A percentile compares a stretch with the other conserved stretches of the same genome.
Evolutionary conservation across 495 filamentous ascomycete species (phyloP).

Genomic region (Penicilliopsis zonata): DNA sequence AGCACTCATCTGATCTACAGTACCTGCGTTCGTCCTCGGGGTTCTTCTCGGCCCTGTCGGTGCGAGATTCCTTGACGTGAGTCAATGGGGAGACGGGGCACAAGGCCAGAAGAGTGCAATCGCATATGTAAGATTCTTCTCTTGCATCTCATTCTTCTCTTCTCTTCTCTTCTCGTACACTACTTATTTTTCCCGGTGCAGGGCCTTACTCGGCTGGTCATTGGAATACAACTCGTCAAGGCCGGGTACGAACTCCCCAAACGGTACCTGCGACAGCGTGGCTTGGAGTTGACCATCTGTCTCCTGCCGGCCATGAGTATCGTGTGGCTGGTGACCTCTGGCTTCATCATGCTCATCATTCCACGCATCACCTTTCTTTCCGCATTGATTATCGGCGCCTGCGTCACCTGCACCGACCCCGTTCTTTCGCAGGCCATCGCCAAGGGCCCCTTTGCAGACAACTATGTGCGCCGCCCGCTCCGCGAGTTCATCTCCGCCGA

Average conservation of each 20-base stretch:
- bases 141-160: too few relatives aligned
- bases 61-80: slow-evolving; percentile 34
- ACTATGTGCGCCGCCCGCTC: slow-evolving; percentile 41
- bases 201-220: slow-evolving; percentile 38
- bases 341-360: slow-evolving; percentile 23
- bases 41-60: slow-evolving; percentile 34
- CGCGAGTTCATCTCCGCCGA: slow-evolving; percentile 53
- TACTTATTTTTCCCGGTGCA: slow-evolving; percentile 8
- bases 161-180: too few relatives aligned
- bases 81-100: slow-evolving; percentile 26
- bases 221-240: slow-evolving; percentile 40
- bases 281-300: slow-evolving; percentile 22
- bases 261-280: slow-evolving; percentile 16
- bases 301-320: slow-evolving; percentile 26
- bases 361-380: slow-evolving; percentile 27
- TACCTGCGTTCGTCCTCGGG: slow-evolving; percentile 39
- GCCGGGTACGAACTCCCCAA: slow-evolving; percentile 22
- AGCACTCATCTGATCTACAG: slow-evolving; percentile 14
- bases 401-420: slow-evolving; percentile 50
- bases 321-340: slow-evolving; percentile 23
- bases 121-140: slow-evolving; percentile 32
- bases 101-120: slow-evolving; percentile 28
- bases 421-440: slow-evolving; percentile 49
- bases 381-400: slow-evolving; percentile 47
- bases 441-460: slow-evolving; percentile 50